Evolutionary conservation across 441 rosid genomes (phyloP), one percentile per base, ranked within the genome.

Genomic region (Pelargonium citronellum): DNA sequence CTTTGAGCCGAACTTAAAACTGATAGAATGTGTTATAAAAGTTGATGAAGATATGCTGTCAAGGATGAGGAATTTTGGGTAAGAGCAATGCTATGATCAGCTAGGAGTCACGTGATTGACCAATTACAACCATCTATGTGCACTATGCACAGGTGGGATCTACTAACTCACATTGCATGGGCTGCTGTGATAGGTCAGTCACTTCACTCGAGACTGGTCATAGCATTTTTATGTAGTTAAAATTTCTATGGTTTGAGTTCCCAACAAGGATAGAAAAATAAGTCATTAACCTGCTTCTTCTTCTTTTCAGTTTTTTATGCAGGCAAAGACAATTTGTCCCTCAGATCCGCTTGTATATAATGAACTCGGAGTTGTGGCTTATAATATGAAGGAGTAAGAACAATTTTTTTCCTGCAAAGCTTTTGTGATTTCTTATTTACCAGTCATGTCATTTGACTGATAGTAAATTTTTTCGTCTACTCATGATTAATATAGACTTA

Each of bases 301-400:
- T 17, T 55, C 53, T 74, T 79, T 77, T 8, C 86, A 94, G 97
- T 94, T 91, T 80, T 87, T 90, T 74, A 85, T 90, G 90, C 96
- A 91, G 92, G 95, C 99, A 62, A 91, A 90, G 86, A 72, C 82
- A 51, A 89, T 89, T 69, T 91, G 96, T 73, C 87, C 94, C 69
- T 89, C 94, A 34, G 97, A 94, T 81, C 99, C 99, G 66, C 91
- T 91, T 76, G 94, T 94, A 49, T 89, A 87, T 78, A 94, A 91
- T 73, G 99, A 94, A 84, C 91, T 94, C 7, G 97, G 97, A 57
- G 96, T 94, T 81, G 99, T 91, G 82, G 90, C 97, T 67, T 94
- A 87, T 81, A 84, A 89, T 73, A 87, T 90, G 97, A 87, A 90
- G 75, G 97, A 94, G 99, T 91, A 85, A 76, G 96, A 68, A 78